Conservation (phyloP, 768 basidiomycete species). For the Tricholoma hemisulphureum region DNA sequence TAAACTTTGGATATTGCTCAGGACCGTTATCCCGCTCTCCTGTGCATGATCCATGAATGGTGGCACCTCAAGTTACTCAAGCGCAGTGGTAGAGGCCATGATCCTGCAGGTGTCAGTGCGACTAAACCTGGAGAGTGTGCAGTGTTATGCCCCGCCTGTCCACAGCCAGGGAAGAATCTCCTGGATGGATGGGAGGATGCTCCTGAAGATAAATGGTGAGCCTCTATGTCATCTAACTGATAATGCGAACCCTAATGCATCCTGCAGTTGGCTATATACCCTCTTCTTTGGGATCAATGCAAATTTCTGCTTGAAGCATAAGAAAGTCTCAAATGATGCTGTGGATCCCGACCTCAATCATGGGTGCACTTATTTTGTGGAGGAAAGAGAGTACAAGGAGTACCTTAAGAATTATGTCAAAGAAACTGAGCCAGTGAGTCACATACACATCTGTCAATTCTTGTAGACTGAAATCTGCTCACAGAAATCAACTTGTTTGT, state of each 20-base stretch:
- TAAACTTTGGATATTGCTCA: slow-evolving; percentile 3
- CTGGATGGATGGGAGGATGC: slow-evolving; percentile 18
- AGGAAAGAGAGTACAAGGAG: slow-evolving; percentile 17
- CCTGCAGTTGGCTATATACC: slow-evolving; percentile 1
- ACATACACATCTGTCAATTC: not conserved
- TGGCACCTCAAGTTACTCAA: slow-evolving; percentile 19
- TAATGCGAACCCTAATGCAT: not conserved
- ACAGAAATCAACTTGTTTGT: slow-evolving; percentile 28
- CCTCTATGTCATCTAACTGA: not conserved
- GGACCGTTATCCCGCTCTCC: slow-evolving; percentile 20
- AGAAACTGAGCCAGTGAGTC: slow-evolving; percentile 20
- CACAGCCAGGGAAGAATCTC: slow-evolving; percentile 23
- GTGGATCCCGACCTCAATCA: slow-evolving; percentile 12
- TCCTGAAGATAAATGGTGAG: slow-evolving; percentile 10
- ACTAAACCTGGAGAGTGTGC: slow-evolving; percentile 19
- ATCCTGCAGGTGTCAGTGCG: slow-evolving; percentile 7
- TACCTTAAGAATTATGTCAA: slow-evolving; percentile 15
- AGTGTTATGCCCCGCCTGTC: slow-evolving; percentile 29
- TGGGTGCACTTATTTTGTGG: slow-evolving; percentile 13
- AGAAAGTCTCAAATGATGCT: slow-evolving; percentile 17
- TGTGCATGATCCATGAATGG: slow-evolving; percentile 19
- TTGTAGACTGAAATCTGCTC: not conserved
- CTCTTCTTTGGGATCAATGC: slow-evolving; percentile 15
- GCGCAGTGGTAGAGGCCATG: slow-evolving; percentile 18
- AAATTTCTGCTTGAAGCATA: slow-evolving; percentile 21